These are phyloP conservation scores for Podaxis carcinomalis DNA, from an alignment of 768 basidiomycete genomes.

Conservation along the genomic window DNA sequence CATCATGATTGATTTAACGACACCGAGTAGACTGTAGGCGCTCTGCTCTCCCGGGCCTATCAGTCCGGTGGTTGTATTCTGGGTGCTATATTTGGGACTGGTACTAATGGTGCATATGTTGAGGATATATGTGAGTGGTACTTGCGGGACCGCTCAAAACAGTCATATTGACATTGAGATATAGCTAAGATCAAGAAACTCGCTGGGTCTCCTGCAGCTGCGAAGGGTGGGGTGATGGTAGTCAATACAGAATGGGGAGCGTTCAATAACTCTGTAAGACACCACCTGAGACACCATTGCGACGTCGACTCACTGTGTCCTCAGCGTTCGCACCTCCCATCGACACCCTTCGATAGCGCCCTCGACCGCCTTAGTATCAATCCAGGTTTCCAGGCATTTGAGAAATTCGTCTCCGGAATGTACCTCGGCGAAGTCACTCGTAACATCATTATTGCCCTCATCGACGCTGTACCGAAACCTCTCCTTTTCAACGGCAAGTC, in stretches of 20 bases:
- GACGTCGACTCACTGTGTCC: neutral
- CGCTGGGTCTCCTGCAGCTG: constrained; percentile 53
- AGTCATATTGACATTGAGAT: neutral
- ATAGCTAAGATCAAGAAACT: constrained; percentile 79
- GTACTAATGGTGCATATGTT: constrained; percentile 97
- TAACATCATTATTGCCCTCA: constrained; percentile 75
- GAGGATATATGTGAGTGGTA: constrained; percentile 61
- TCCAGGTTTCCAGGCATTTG: constrained; percentile 87
- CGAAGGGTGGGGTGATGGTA: constrained; percentile 78
- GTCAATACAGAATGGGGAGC: constrained; percentile 99
- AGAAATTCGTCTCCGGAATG: constrained; percentile 99
- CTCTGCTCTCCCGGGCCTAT: constrained; percentile 89
- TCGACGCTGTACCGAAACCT: constrained; percentile 69
- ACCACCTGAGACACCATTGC: neutral
- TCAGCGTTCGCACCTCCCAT: constrained; percentile 78
- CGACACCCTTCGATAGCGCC: constrained; percentile 87
- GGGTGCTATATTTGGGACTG: constrained; percentile 94
- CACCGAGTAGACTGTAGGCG: constrained; percentile 80
- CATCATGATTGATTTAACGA: neutral
- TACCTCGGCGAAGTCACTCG: constrained; percentile 95
- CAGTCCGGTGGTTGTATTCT: constrained; percentile 88
- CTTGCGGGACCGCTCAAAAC: neutral
- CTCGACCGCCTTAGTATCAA: constrained; percentile 95
- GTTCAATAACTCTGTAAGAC: constrained; percentile 85
- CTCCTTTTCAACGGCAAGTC: constrained; percentile 81